Evolutionary conservation across 2,329 filamentous ascomycete species (phyloP).

Genomic region (Zasmidium angulare): DNA sequence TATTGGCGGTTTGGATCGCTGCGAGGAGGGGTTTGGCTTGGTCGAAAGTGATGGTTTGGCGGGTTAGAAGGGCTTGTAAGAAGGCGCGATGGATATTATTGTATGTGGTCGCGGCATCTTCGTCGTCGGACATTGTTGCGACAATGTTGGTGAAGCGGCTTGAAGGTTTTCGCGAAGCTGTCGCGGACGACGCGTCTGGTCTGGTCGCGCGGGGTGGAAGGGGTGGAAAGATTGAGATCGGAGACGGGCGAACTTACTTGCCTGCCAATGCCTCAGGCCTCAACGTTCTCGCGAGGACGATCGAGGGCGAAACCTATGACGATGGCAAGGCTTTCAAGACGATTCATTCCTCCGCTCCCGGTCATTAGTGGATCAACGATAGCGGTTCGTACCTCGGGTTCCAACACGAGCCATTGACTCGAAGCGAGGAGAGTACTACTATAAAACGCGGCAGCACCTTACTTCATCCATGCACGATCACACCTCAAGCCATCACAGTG

Average conservation of each 20-base stretch:
- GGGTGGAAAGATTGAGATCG: too few relatives aligned
- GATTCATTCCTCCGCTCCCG: too few relatives aligned
- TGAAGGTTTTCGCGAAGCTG: background rate
- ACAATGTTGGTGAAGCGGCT: constrained; percentile 1
- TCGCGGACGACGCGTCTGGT: constrained; percentile 1
- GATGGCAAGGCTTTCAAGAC: too few relatives aligned
- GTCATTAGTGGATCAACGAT: too few relatives aligned
- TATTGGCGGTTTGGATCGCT: constrained; percentile 66
- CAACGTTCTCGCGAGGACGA: too few relatives aligned
- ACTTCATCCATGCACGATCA: too few relatives aligned
- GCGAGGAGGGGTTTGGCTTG: constrained; percentile 75
- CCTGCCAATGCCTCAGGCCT: background rate
- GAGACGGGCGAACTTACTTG: background rate
- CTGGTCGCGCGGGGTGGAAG: background rate
- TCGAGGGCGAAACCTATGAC: too few relatives aligned
- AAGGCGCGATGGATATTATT: constrained; percentile 79
- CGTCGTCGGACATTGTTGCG: constrained; percentile 17
- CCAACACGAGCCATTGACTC: too few relatives aligned
- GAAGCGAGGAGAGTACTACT: too few relatives aligned
- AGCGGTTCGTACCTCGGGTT: too few relatives aligned
- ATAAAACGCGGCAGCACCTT: too few relatives aligned
- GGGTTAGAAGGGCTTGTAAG: constrained; percentile 81
- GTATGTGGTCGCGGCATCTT: constrained; percentile 38
- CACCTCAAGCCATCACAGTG: too few relatives aligned
- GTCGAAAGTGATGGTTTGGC: constrained; percentile 72